A percentile compares a stretch with the other conserved stretches of the same genome.
Conservation (phyloP, 805 yeast species). For the Sugiyamaella chiloensis region DNA sequence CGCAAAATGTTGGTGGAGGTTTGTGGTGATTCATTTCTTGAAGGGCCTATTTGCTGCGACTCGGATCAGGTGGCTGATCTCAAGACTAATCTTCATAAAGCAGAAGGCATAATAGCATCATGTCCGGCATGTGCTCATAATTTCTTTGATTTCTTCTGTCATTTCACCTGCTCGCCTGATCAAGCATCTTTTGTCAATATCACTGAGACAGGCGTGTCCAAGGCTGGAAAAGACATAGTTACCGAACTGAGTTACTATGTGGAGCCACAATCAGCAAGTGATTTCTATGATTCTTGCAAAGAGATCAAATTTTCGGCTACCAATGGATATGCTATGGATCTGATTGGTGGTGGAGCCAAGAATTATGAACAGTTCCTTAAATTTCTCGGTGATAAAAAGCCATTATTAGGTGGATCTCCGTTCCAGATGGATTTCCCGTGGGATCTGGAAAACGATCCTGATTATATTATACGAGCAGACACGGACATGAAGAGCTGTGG, state of each 20-base stretch:
- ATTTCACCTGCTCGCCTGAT: slow-evolving; percentile 84
- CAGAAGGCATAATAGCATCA: slow-evolving; percentile 76
- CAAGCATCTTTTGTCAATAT: slow-evolving; percentile 75
- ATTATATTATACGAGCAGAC: slow-evolving; percentile 33
- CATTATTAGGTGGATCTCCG: slow-evolving; percentile 91
- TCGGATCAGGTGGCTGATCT: slow-evolving; percentile 52
- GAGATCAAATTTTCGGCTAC: slow-evolving; percentile 90
- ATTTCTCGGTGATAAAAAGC: slow-evolving; percentile 92
- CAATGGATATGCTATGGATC: slow-evolving; percentile 94
- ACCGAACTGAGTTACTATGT: slow-evolving; percentile 66
- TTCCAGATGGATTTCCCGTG: slow-evolving; percentile 82
- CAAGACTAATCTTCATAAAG: slow-evolving; percentile 62
- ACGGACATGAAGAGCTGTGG: slow-evolving; percentile 47
- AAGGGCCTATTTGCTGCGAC: slow-evolving; percentile 65
- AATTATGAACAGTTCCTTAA: slow-evolving; percentile 69
- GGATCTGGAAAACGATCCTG: slow-evolving; percentile 33
- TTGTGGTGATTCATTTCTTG: slow-evolving; percentile 71
- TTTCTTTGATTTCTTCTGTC: slow-evolving; percentile 76
- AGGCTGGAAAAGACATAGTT: slow-evolving; percentile 56
- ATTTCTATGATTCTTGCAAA: slow-evolving; percentile 79
- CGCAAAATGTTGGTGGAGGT: slow-evolving; percentile 47
- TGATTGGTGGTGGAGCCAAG: slow-evolving; percentile 95
- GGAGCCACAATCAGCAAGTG: slow-evolving; percentile 55
- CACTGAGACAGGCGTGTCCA: slow-evolving; percentile 48
- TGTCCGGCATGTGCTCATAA: slow-evolving; percentile 92